A percentile compares a stretch with the other conserved stretches of the same genome.
These are phyloP conservation scores for Suillus placidus DNA, from an alignment of 768 basidiomycete genomes.

Conservation along the genomic window DNA sequence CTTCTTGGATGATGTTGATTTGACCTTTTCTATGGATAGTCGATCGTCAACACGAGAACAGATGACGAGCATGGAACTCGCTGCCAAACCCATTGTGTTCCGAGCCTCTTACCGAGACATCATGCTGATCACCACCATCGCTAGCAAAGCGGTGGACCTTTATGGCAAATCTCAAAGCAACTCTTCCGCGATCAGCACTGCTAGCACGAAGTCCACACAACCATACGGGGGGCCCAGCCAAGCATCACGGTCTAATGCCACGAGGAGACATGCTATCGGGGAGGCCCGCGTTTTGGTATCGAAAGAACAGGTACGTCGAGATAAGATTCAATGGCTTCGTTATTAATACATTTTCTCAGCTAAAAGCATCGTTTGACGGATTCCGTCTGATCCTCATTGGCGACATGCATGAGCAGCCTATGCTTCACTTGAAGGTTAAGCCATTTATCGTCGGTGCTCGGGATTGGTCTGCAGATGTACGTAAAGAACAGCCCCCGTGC, in stretches of 20 bases:
- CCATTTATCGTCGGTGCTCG: slow-evolving; percentile 81
- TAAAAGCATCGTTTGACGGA: slow-evolving; percentile 86
- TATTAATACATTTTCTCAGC: slow-evolving; percentile 42
- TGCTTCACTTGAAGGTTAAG: slow-evolving; percentile 86
- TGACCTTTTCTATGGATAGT: slow-evolving; percentile 86
- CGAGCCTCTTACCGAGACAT: slow-evolving; percentile 97
- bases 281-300: slow-evolving; percentile 59
- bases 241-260: slow-evolving; percentile 17
- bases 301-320: slow-evolving; percentile 71
- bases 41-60: slow-evolving; percentile 70
- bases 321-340: background rate
- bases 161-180: slow-evolving; percentile 50
- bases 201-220: background rate
- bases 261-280: slow-evolving; percentile 25
- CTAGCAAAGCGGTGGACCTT: slow-evolving; percentile 85
- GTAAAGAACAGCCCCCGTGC: slow-evolving; percentile 15
- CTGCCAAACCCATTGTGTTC: slow-evolving; percentile 81
- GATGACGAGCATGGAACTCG: slow-evolving; percentile 83
- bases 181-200: background rate
- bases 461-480: slow-evolving; percentile 93
- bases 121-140: slow-evolving; percentile 80
- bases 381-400: slow-evolving; percentile 94
- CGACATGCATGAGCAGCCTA: slow-evolving; percentile 91
- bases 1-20: slow-evolving; percentile 90
- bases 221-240: background rate